phyloP scores from a whole-genome alignment of 305 asterid species.

The Solanum aculeatissimum region DNA sequence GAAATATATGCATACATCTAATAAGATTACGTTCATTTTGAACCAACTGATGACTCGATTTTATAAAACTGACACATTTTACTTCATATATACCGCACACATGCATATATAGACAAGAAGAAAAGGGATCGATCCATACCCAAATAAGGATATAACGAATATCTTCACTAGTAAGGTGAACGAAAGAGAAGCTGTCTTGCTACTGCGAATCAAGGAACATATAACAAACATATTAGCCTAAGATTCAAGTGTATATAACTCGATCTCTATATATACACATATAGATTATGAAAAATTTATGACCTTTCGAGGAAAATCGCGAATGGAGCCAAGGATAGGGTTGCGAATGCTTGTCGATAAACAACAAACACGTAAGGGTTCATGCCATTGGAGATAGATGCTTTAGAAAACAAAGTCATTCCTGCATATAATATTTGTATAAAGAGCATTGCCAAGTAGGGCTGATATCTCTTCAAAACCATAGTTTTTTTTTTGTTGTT shows the following conservation, averaged over 20 bases:
- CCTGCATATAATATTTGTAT: conserved; percentile 36
- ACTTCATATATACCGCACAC: not conserved
- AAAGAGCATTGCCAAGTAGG: conserved; percentile 23
- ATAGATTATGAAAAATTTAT: not conserved
- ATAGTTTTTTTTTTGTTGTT: not conserved
- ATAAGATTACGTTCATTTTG: not conserved
- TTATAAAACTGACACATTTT: not conserved
- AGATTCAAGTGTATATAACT: not conserved
- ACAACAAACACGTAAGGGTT: conserved; percentile 32
- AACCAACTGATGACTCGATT: not conserved
- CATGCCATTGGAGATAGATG: conserved; percentile 21
- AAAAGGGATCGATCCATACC: conserved; percentile 22
- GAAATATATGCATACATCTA: not conserved
- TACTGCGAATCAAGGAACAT: conserved; percentile 10
- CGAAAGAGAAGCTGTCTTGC: conserved; percentile 19
- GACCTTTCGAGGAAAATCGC: conserved; percentile 46
- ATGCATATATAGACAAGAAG: not conserved
- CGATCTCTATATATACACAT: not conserved
- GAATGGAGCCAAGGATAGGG: conserved; percentile 48
- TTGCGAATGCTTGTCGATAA: conserved; percentile 55
- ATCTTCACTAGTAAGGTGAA: conserved; percentile 29
- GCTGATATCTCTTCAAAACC: not conserved
- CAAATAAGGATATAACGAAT: conserved; percentile 25
- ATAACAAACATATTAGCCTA: not conserved
- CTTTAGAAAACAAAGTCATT: conserved; percentile 23